Evolutionary conservation across 208 protist genomes (phyloP), one percentile per base, ranked within the genome.

Genomic region (Acanthamoeba healyi): DNA sequence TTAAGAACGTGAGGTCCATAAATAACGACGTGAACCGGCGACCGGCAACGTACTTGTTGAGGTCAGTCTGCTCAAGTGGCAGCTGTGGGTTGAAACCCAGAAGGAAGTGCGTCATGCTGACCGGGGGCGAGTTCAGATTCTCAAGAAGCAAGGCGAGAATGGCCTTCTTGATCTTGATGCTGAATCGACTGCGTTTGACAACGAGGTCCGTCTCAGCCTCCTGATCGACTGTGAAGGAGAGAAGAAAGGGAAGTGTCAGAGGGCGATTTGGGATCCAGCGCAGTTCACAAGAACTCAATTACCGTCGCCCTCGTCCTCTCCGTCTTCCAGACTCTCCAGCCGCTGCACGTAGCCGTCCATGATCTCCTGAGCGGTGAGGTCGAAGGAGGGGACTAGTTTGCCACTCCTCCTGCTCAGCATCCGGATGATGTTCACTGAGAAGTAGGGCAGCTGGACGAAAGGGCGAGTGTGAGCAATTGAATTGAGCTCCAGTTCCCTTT

Each of bases 71-170:
- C 26, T 87, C 77, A 6, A 87, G 49, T 29, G 77, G 77, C 26
- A 61, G 56, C 44, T 61, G 77, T 15, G 77, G 44, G 22, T 91
- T 36, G 42, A 91, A 91, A 14, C 84, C 84, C 14, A 91, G 84
- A 1, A 91, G 34, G 84, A 91, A 91, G 84, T 91, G 84, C 22
- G 84, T 91, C 51, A 91, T 65, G 58, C 72, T 91, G 56, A 72
- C 40, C 10, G 84, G 36, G 14, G 84, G 84, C 5, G 42, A 29
- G 58, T 65, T 38, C 26, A 91, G 40, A 49, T 91, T 91, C n/a
- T 72, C 56, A 0, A 91, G 84, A 3, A 91, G 58, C 84, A 91
- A 51, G 24, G 32, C 22, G 38, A 91, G 84, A 32, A 91, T 91
- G 56, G 56, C 58, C 42, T 91, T n/a, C 77, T 87, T 87, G 77